Percentiles rank a stretch among this genome's conserved stretches.
Evolutionary conservation across 1,284 basidiomycete genomes (phyloP).

Genomic region (Prillingera fragicola): DNA sequence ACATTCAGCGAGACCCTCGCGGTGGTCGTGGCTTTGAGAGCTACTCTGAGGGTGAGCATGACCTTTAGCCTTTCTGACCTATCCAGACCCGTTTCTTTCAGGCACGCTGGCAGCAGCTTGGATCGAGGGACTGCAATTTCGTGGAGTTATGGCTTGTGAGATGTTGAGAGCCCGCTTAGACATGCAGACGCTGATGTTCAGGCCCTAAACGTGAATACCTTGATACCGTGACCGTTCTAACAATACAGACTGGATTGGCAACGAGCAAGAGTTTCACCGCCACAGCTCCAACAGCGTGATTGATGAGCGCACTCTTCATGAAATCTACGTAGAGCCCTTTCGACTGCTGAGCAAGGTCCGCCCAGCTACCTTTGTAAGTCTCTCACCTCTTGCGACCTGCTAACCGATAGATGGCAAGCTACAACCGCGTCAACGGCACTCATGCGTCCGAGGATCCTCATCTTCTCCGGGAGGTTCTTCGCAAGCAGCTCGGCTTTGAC

Average conservation of each 20-base stretch:
- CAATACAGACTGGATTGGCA: slow-evolving; percentile 42
- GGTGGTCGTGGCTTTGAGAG: slow-evolving; percentile 57
- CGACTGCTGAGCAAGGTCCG: slow-evolving; percentile 63
- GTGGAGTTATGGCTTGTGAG: slow-evolving; percentile 58
- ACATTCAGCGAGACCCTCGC: slow-evolving; percentile 69
- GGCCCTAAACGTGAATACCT: slow-evolving; percentile 15
- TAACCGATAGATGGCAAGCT: slow-evolving; percentile 50
- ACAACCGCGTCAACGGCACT: slow-evolving; percentile 59
- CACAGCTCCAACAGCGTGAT: slow-evolving; percentile 48
- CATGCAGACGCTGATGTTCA: not conserved
- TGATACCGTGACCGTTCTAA: not conserved
- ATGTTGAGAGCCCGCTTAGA: not conserved
- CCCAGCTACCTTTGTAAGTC: slow-evolving; percentile 20
- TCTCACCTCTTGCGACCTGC: slow-evolving; percentile 25
- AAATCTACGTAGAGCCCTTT: slow-evolving; percentile 76
- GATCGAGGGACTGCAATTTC: slow-evolving; percentile 62
- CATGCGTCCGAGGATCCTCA: slow-evolving; percentile 64
- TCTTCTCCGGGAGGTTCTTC: slow-evolving; percentile 61
- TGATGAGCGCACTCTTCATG: slow-evolving; percentile 63
- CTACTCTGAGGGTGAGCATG: slow-evolving; percentile 53
- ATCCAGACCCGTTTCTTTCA: slow-evolving; percentile 60
- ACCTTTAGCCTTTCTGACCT: slow-evolving; percentile 53
- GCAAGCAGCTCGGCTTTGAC: slow-evolving; percentile 50
- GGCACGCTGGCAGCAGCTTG: slow-evolving; percentile 64
- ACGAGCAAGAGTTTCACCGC: slow-evolving; percentile 52